Conservation (phyloP, 2,329 filamentous ascomycete species). For the Colletotrichum noveboracense region DNA sequence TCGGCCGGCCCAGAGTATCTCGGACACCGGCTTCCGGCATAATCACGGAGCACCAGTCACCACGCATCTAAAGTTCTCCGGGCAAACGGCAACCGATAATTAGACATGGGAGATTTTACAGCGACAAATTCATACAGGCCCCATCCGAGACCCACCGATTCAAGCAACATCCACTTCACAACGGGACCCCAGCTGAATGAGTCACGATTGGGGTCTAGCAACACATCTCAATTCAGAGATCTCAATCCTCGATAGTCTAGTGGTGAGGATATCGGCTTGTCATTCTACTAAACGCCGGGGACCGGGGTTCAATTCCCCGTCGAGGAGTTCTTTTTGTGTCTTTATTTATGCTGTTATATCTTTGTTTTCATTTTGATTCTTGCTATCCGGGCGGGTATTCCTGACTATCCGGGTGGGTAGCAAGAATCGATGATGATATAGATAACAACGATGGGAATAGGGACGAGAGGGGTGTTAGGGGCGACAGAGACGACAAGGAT, state of each 20-base stretch:
- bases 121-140: background rate
- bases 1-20: background rate
- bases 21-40: background rate
- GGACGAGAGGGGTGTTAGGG: too few species aligned
- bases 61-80: background rate
- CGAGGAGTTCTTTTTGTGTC: background rate
- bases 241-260: background rate
- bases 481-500: fast-evolving
- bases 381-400: too few species aligned
- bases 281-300: background rate
- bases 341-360: too few species aligned
- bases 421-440: too few species aligned
- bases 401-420: too few species aligned
- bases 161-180: background rate
- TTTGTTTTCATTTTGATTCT: too few species aligned
- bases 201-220: background rate
- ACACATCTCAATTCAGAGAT: background rate
- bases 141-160: background rate
- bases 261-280: slow-evolving; percentile 17
- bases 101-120: too few species aligned
- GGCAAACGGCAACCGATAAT: fast-evolving
- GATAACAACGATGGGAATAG: too few species aligned
- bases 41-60: background rate
- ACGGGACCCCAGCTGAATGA: background rate
- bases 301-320: slow-evolving; percentile 6